Base-by-base conservation (phyloP, 208 protist genomes). In the Acanthamoeba triangularis region DNA sequence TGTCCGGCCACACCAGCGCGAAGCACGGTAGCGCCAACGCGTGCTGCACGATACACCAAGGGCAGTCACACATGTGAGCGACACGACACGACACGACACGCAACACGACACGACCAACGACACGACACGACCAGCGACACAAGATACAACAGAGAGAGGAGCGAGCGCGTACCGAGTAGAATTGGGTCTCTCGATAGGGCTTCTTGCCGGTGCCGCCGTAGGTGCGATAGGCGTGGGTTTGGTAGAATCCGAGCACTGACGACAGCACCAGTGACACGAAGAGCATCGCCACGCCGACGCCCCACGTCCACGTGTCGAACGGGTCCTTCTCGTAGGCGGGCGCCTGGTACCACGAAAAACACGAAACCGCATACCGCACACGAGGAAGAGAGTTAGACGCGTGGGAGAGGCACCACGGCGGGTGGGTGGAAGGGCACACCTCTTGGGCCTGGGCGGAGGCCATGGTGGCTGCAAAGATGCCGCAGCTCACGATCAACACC, bases 391-490 rank as follows among this genome's bases (percentile, higher is more conserved):
- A 47, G 41, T 47, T 8, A 47, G 41, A 67, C 61, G 25, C 25
- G 18, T 2, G 16, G 3, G 25, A 11, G 61, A 67, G 3, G 18
- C 13, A 67, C 25, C 61, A 67, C 2, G 0, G 61, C 13, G 61
- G 16, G 8, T 11, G 61, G 61, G 33, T 33, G 25, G 13, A 23
- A 72, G 20, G 10, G 44, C 25, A 11, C 41, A 87, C 78, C 37
- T 47, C 63, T 23, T 72, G 30, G 35, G 54, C 33, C 85, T 92
- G 54, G 5, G 85, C 85, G 20, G 85, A 92, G 7, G 85, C 85
- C 85, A 92, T 92, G 30, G 85, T 92, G 54, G 85, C 85, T 30
- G 63, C 54, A 28, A 92, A 92, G 49, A 94, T 94, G 37, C 90
- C 90, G n/a, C 41, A n/a, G 54, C 65, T 94, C 35, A 94, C 90